A percentile compares a stretch with the other conserved stretches of the same genome.
Conservation (phyloP, 2,329 filamentous ascomycete genomes). For the Aspergillus arachidicola region DNA sequence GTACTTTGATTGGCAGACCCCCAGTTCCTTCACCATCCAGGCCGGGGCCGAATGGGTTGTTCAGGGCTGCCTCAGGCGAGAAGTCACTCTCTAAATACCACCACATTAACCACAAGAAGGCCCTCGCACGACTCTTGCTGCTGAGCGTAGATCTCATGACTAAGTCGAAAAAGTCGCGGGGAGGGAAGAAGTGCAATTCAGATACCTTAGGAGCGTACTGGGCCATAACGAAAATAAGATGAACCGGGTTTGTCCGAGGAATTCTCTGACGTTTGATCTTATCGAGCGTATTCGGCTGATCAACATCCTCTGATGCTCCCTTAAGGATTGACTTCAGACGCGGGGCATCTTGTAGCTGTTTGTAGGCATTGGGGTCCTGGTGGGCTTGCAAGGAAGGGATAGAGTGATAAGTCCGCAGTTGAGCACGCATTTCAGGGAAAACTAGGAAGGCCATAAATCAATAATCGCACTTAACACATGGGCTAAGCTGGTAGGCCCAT, state of each 20-base stretch:
- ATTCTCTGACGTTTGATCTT: slow-evolving; percentile 71
- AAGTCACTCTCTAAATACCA: slow-evolving; percentile 98
- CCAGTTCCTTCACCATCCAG: slow-evolving; percentile 46
- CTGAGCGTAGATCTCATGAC: slow-evolving; percentile 87
- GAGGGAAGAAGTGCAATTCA: slow-evolving; percentile 83
- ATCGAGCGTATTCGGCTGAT: slow-evolving; percentile 80
- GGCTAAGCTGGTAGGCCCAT: background rate
- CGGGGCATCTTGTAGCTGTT: slow-evolving; percentile 95
- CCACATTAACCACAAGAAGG: slow-evolving; percentile 98
- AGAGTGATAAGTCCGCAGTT: slow-evolving; percentile 94
- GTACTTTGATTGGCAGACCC: slow-evolving; percentile 51
- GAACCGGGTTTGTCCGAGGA: slow-evolving; percentile 93
- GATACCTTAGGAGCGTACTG: slow-evolving; percentile 89
- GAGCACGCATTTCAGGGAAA: slow-evolving; percentile 98
- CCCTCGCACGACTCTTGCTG: slow-evolving; percentile 78
- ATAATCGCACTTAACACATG: background rate
- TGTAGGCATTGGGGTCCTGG: slow-evolving; percentile 94
- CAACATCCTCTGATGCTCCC: slow-evolving; percentile 87
- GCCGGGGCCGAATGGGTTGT: slow-evolving; percentile 81
- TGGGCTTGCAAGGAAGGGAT: slow-evolving; percentile 95
- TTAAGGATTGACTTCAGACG: slow-evolving; percentile 96
- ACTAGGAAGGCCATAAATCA: slow-evolving; percentile 57
- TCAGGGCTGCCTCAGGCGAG: slow-evolving; percentile 79
- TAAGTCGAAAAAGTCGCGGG: slow-evolving; percentile 91
- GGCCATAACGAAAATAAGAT: slow-evolving; percentile 92